Evolutionary conservation across 441 rosid genomes (phyloP), one percentile per base, ranked within the genome.

Genomic region (Daphne laureola): DNA sequence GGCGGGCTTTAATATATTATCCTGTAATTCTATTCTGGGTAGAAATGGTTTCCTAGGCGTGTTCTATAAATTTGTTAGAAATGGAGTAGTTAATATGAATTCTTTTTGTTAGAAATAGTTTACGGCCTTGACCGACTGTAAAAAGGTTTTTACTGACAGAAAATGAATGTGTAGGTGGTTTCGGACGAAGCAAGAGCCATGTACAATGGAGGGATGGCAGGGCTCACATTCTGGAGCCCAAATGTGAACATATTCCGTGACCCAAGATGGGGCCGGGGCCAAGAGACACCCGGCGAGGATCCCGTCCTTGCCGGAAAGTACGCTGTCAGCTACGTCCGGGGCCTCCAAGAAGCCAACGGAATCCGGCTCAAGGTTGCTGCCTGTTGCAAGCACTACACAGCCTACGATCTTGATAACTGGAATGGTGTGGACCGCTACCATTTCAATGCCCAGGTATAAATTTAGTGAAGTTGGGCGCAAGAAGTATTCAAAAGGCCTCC

Each of bases 231-330:
- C 36, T 85, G 90, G 93, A 80, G 87, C 44, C 93, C 93, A 16
- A 85, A 85, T 54, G 94, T 85, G 27, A 85, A 85, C 57, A 73
- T 85, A 41, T 63, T 85, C 43, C 77, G 94, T 12, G 94, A 85
- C 60, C 94, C 94, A 8, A 63, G 94, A 48, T 82, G 94, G 94
- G 94, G 94, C 11, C 67, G 87, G n/a, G 87, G 93, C 46, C 93
- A 82, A 54, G 93, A 85, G 61, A 82, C 93, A 12, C 93, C 93
- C 7, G 93, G 93, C 0, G 93, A 85, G 60, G 93, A 85, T 57
- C 93, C 93, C 0, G 72, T 78, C 2, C 17, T 82, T 15, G 82
- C 84, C 11, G 81, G 82, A 5, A 77, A 74, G 55, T 85, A 85
- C 5, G 93, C 93, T 0, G 83, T 76, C 5, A 71, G 77, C 49